These are phyloP conservation scores for Trichosporon faecale DNA, from an alignment of 1,284 basidiomycete genomes.

Conservation along the genomic window DNA sequence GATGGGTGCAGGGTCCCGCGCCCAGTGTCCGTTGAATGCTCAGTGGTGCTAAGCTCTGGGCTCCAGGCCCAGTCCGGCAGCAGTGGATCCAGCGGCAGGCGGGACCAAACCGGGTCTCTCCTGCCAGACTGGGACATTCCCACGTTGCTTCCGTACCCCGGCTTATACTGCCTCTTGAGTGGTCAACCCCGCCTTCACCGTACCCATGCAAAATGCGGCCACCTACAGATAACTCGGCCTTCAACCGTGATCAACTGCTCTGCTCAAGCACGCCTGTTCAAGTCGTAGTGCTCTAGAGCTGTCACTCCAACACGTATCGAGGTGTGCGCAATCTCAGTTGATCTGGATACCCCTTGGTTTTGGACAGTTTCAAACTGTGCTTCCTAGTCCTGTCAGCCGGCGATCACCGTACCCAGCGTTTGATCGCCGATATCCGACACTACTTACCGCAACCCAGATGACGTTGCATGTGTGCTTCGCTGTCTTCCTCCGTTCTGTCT, in stretches of 20 bases:
- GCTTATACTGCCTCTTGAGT: background rate
- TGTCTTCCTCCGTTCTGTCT: background rate
- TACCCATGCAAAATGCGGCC: too few species aligned
- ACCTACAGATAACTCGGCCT: background rate
- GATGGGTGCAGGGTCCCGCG: background rate
- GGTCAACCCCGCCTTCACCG: background rate
- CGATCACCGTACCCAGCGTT: background rate
- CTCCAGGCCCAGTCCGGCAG: too few species aligned
- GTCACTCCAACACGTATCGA: too few species aligned
- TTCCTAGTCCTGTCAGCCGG: background rate
- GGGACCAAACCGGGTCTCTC: background rate
- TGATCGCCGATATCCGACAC: slow-evolving; percentile 7
- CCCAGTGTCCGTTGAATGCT: background rate
- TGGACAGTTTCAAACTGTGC: too few species aligned
- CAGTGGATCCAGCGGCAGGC: background rate
- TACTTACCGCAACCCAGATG: background rate
- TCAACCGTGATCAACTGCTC: too few species aligned
- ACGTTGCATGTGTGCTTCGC: background rate
- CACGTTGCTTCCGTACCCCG: background rate
- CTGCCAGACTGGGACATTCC: background rate
- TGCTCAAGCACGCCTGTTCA: too few species aligned
- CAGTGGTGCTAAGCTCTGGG: background rate
- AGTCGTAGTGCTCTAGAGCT: too few species aligned
- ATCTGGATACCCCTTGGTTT: too few species aligned
- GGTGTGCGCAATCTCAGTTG: too few species aligned